A percentile compares a stretch with the other conserved stretches of the same genome.
phyloP scores from a whole-genome alignment of 768 basidiomycete genomes.

The Leccinum pellstonianum region DNA sequence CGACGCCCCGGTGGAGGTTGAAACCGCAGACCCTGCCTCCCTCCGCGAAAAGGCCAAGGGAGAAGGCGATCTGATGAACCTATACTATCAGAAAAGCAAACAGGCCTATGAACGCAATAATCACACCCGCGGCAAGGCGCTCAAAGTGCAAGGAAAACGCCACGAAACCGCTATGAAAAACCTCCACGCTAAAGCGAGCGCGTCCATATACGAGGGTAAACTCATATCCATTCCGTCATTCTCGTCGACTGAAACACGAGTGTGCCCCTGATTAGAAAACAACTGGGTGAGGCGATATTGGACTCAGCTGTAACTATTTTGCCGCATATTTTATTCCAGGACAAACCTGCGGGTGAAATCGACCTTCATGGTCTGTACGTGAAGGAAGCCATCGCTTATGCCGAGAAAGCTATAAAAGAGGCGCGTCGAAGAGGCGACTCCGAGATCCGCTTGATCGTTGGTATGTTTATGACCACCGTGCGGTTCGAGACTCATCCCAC shows the following conservation, averaged over 20 bases:
- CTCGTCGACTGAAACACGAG: neutral
- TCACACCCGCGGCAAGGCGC: slow-evolving; percentile 73
- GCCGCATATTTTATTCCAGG: slow-evolving; percentile 34
- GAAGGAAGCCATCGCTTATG: slow-evolving; percentile 79
- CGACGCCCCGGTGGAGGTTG: neutral
- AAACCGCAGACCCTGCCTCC: slow-evolving; percentile 43
- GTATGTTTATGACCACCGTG: slow-evolving; percentile 40
- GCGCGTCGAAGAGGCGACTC: slow-evolving; percentile 60
- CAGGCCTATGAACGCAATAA: slow-evolving; percentile 72
- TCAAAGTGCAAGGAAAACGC: slow-evolving; percentile 75
- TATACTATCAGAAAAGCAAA: slow-evolving; percentile 63
- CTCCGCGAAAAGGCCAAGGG: slow-evolving; percentile 73
- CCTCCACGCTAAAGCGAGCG: slow-evolving; percentile 75
- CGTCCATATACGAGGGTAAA: slow-evolving; percentile 75
- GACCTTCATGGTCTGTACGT: slow-evolving; percentile 93
- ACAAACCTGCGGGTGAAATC: slow-evolving; percentile 66
- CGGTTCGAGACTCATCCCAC: neutral
- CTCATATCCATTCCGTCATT: slow-evolving; percentile 10
- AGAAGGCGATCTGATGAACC: slow-evolving; percentile 66
- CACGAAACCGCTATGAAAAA: slow-evolving; percentile 75
- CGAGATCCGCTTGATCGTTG: slow-evolving; percentile 80
- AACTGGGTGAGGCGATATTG: slow-evolving; percentile 50
- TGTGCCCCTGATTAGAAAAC: slow-evolving; percentile 50
- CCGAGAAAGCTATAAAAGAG: slow-evolving; percentile 64
- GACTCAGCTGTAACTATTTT: neutral